A percentile compares a stretch with the other conserved stretches of the same genome.
phyloP scores from a whole-genome alignment of 225 moss, liverwort and hornwort species.

The Antitrichia curtipendula region DNA sequence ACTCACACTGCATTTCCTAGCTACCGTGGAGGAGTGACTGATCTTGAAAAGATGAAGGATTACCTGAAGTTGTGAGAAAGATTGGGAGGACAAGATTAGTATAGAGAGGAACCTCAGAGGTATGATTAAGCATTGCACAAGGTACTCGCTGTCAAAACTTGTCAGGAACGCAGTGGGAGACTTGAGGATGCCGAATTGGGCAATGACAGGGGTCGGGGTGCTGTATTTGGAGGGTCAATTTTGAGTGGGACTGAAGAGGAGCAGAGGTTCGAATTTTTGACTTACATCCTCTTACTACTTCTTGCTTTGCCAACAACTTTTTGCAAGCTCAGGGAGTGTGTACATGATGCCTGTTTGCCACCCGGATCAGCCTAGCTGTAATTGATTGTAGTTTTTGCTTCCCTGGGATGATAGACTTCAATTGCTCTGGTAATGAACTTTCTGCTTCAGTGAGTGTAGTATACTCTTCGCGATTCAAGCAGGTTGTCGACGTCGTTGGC shows the following conservation, averaged over 20 bases:
- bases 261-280: conserved; percentile 7
- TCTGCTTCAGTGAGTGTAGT: background rate
- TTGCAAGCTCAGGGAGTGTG: background rate
- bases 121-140: background rate
- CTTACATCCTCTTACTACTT: background rate
- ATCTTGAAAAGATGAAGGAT: background rate
- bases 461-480: background rate
- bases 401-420: background rate
- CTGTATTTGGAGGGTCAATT: background rate
- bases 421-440: background rate
- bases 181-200: background rate
- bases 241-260: conserved; percentile 1
- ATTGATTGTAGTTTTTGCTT: background rate
- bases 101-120: background rate
- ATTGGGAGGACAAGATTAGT: background rate
- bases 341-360: background rate
- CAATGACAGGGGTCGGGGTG: background rate
- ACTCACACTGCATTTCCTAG: background rate
- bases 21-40: background rate
- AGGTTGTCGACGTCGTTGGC: background rate
- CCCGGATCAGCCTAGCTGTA: background rate
- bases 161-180: background rate
- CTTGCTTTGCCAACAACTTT: background rate
- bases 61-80: background rate
- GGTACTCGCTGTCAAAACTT: background rate